Conservation (phyloP, 768 basidiomycete species). For the Mycena rosella region DNA sequence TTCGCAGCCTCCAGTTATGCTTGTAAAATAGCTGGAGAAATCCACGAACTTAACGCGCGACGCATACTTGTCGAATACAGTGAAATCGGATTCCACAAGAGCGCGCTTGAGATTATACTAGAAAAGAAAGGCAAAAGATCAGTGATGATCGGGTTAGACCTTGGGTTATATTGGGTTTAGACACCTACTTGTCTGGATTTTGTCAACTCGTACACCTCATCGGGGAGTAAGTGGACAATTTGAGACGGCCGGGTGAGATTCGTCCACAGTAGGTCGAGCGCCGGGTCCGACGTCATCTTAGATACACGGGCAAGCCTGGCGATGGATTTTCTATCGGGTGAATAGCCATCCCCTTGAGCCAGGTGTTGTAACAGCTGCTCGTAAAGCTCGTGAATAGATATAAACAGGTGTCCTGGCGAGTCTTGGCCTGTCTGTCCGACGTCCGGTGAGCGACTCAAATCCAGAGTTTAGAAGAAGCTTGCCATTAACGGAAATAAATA, state of each 20-base stretch:
- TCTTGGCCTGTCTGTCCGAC: neutral
- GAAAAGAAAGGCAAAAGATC: neutral
- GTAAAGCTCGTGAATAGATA: slow-evolving; percentile 8
- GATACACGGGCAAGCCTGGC: slow-evolving; percentile 11
- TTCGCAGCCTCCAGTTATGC: slow-evolving; percentile 6
- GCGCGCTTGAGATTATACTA: neutral
- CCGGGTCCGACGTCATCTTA: slow-evolving; percentile 12
- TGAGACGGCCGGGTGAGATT: slow-evolving; percentile 2
- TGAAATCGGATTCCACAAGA: slow-evolving; percentile 5
- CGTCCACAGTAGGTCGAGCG: slow-evolving; percentile 16
- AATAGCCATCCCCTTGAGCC: neutral
- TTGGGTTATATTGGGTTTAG: neutral
- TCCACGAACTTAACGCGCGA: slow-evolving; percentile 2
- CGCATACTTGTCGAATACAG: slow-evolving; percentile 13
- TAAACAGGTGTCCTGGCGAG: neutral
- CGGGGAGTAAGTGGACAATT: slow-evolving; percentile 12
- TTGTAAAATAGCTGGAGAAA: neutral
- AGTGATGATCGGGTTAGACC: neutral
- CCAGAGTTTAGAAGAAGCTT: neutral
- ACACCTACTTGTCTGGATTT: neutral
- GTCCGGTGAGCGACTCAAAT: neutral
- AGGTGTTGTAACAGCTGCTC: slow-evolving; percentile 3
- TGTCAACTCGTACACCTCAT: neutral
- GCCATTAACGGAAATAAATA: neutral
- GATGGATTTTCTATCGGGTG: neutral